Evolutionary conservation across 495 filamentous ascomycete genomes (phyloP), one percentile per base, ranked within the genome.

Genomic region (Neurospora discreta): DNA sequence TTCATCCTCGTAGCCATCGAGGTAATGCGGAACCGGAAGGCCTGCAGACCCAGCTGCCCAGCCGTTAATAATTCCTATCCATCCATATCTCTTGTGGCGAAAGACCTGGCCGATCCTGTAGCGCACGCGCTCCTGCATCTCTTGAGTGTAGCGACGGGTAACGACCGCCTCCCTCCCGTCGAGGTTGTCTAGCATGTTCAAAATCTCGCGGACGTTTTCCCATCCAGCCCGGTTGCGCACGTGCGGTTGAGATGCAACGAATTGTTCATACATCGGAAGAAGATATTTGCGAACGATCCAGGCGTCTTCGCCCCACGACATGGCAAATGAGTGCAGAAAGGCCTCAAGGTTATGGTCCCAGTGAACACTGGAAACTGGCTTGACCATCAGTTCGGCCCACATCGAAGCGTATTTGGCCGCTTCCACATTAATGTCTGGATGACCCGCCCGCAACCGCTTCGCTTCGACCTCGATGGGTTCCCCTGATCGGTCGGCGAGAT

Each of bases 81-180:
- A 97, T 30, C 85, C 80, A 80, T 97, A 98, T 68, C 92, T 87
- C 75, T 85, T 89, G 78, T 98, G 95, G 69, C 84, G 85, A 77
- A 98, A 95, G 3, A 96, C 87, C 74, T 95, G 91, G 5, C 95
- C 95, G 65, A 99, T 87, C 71, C 84, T 87, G 81, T 91, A 95
- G 70, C 78, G 83, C n/a, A 93, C 88, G 13, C 76, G 75, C 16
- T 77, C 23, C 70, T 74, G 69, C 76, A 75, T 84, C 74, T 76
- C 80, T 46, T 71, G 76, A 69, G 74, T 87, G 80, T 81, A 78
- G 7, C 87, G 83, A 15, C 77, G 76, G 70, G 82, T 87, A 60
- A 89, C 78, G 43, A 84, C 83, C 69, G 89, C 92, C 2, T 84
- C 83, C 40, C 87, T 86, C 20, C 82, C 80, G 80, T 95, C 92